Base-by-base conservation (phyloP, 805 yeast species). In the Nakazawaea laoshanensis region DNA sequence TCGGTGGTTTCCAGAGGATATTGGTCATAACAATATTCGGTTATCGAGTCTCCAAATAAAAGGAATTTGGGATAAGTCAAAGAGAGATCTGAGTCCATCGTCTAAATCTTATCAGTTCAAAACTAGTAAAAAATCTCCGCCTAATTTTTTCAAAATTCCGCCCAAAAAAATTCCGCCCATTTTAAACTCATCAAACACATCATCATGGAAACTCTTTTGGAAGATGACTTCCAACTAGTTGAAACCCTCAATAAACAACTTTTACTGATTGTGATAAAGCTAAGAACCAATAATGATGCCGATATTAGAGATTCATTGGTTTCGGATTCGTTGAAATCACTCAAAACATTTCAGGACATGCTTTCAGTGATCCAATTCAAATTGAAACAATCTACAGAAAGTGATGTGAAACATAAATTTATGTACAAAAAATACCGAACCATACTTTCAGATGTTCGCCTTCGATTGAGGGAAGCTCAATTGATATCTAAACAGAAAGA, bases 271-370 rank as follows among this genome's bases (percentile, higher is more conserved):
- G 24, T 35, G 5, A 18, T 30, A 17, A 18, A 30, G 23, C 22
- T 35, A n/a, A 13, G 27, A 5, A 16, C 13, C 6, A 35, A 35
- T 19, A 17, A 22, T 30, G 33, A 30, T 18, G 10, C 24, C 5
- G 8, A 24, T 7, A 15, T 12, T 11, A 14, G 38, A 16, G 12
- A 19, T n/a, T 5, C 29, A 3, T 24, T 35, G 9, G 61, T 56
- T 0, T 66, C 67, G 7, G 65, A 63, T 35, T 57, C 57, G 39
- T 62, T 64, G 35, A 61, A 50, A 24, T 48, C 55, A 21, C 46
- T 42, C 44, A 63, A 52, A 33, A 61, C 67, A 14, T 52, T 52
- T 37, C 59, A 67, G 38, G 63, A 55, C 24, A 53, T 50, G 40
- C 61, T 63, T 3, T 61, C 67, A 7, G 22, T 30, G 4, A 35